Conservation (phyloP, 192 early-diverging fungal genomes). For the Paraglomus brasilianum region DNA sequence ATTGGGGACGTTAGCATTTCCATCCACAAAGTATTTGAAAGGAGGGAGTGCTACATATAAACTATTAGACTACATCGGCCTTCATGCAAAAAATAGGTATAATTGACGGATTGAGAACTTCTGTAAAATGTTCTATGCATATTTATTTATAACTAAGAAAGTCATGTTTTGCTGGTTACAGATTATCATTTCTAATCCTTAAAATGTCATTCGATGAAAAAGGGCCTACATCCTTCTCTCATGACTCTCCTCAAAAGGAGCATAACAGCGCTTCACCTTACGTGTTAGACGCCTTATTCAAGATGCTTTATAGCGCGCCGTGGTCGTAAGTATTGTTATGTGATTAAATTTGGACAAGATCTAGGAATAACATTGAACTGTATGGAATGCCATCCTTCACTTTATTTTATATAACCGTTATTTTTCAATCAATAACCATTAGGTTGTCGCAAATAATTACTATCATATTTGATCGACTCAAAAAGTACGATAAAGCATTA, state of each 20-base stretch:
- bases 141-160: not conserved
- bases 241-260: conserved; percentile 32
- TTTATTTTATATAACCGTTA: not conserved
- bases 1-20: conserved; percentile 41
- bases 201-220: conserved; percentile 70
- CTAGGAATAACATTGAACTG: not conserved
- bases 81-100: conserved; percentile 65
- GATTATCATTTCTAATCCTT: conserved; percentile 64
- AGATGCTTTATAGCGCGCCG: conserved; percentile 70
- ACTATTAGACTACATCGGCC: conserved; percentile 68
- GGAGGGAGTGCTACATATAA: conserved; percentile 66
- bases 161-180: not conserved
- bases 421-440: conserved; percentile 22
- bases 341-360: not conserved
- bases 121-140: not conserved
- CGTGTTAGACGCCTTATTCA: conserved; percentile 75
- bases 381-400: not conserved
- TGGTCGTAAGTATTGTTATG: conserved; percentile 52
- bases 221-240: conserved; percentile 45
- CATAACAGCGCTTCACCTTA: conserved; percentile 71
- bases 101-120: too few species aligned
- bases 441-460: conserved; percentile 66
- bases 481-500: conserved; percentile 63
- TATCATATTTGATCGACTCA: conserved; percentile 69
- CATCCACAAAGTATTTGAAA: conserved; percentile 53